A percentile compares a stretch with the other conserved stretches of the same genome.
phyloP scores from a whole-genome alignment of 306 rosid species.

The Fragaria vesca region DNA sequence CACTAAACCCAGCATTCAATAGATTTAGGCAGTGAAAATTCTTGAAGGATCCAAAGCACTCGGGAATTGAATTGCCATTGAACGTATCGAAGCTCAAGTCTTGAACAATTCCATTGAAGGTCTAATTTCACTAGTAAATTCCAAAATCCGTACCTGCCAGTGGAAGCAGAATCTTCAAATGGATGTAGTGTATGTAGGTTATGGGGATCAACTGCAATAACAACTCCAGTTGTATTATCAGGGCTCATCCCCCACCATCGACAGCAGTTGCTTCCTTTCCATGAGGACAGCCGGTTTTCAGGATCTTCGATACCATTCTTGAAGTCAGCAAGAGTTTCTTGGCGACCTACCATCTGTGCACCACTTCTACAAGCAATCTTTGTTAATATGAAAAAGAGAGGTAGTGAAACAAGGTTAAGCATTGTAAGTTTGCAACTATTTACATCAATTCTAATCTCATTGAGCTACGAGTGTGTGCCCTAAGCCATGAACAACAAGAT shows the following conservation, averaged over 20 bases:
- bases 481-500: background rate
- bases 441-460: constrained; percentile 14
- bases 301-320: constrained; percentile 37
- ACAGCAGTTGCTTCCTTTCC: constrained; percentile 44
- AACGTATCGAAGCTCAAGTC: too few relatives aligned
- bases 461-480: background rate
- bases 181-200: constrained; percentile 16
- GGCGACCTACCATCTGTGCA: constrained; percentile 20
- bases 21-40: too few relatives aligned
- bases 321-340: constrained; percentile 23
- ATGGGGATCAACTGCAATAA: constrained; percentile 38
- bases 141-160: too few relatives aligned
- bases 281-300: constrained; percentile 29
- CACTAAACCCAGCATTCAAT: too few relatives aligned
- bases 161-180: too few relatives aligned
- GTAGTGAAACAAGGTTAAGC: background rate
- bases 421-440: constrained; percentile 6
- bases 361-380: too few relatives aligned
- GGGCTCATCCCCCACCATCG: constrained; percentile 44
- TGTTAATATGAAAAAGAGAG: too few relatives aligned
- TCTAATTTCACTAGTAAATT: too few relatives aligned
- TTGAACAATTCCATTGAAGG: too few relatives aligned
- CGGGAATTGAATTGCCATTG: too few relatives aligned
- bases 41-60: too few relatives aligned
- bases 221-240: constrained; percentile 33